Base-by-base conservation (phyloP, 2,329 filamentous ascomycete genomes). In the Fusarium xyrophilum region DNA sequence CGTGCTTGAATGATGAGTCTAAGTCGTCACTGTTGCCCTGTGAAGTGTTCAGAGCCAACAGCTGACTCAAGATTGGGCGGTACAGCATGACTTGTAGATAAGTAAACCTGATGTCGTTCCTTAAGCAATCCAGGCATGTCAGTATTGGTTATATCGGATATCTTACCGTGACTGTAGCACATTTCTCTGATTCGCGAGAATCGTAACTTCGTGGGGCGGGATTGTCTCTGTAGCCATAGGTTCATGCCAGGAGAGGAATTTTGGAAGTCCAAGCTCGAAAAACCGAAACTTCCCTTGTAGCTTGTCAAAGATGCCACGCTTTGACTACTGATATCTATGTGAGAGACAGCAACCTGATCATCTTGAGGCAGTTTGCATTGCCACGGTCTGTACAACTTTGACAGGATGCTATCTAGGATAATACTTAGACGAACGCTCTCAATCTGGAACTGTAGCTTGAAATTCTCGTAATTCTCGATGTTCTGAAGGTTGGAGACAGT, bases 381-480 rank as follows among this genome's bases (percentile, higher is more conserved):
- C 51, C 51, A 54, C 5, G 51, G 51, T 1, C 30, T 54, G 12
- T 54, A 54, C 21, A 54, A 38, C 3, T 21, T 54, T 17, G 51
- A 54, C 17, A 54, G 2, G 27, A 54, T 42, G 1, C 28, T 21
- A n/a, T 54, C 51, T 5, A 54, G 38, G 3, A 54, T 54, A 2
- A 54, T 54, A 11, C 51, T 43, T 3, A 54, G 10, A 27, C 51
- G 51, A 33, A 54, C 38, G 4, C 5, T 9, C 21, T 54, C 51
- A 3, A 15, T 32, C 2, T 44, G 51, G 7, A 54, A 54, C 21
- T 35, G 21, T 1, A 54, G 5, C 15, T 42, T 44, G 27, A 15
- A 0, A 4, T 17, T 5, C 2, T 27, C 42, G 1, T 13, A 1
- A 17, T 23, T 4, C 3, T 17, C 15, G 0, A 9, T 9, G 10